Evolutionary conservation across 2,329 filamentous ascomycete genomes (phyloP), one percentile per base, ranked within the genome.

Genomic region (Zymoseptoria pseudotritici): DNA sequence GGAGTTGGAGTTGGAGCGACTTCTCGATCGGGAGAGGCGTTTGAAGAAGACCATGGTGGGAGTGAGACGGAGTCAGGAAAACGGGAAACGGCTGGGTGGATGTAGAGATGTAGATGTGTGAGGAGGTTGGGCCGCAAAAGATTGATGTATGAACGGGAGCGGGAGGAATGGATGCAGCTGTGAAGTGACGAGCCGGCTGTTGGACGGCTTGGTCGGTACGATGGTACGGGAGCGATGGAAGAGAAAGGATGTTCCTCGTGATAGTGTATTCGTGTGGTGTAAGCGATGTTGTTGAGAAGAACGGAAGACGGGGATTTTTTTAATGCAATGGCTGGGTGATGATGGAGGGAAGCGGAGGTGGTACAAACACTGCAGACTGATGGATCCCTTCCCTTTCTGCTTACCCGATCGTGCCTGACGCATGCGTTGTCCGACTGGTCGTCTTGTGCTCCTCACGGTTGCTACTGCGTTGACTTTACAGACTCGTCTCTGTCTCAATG

Each of bases 1-100:
- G 67, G 72, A 76, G 67, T 80, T 78, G 59, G 73, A 73, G 72
- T 80, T 79, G 69, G 71, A 75, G 67, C 79, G 77, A 58, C 74
- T 72, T 51, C 75, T 71, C 57, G 76, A 78, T 62, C 78, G 66
- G 59, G 69, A 72, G 52, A 75, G 74, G 64, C 78, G 77, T 70
- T 79, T 80, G 77, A 79, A 79, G 75, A 80, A 79, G 59, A 64
- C 63, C 78, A 71, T 75, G 71, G 70, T 68, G 31, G 21, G 46
- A 31, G 55, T 26, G 51, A 11, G 19, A 19, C 21, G 17, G 21
- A 36, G 52, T 17, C 10, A 7, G 49, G 29, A 36, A 21, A 11
- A 29, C 29, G 52, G 22, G 52, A 53, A 29, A 29, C 36, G 36
- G 36, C 36, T 46, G 36, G 11, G 17, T 42, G 36, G 13, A 46